These are phyloP conservation scores for Pyrenopolyporus hunteri DNA, from an alignment of 495 filamentous ascomycete species.

Conservation along the genomic window DNA sequence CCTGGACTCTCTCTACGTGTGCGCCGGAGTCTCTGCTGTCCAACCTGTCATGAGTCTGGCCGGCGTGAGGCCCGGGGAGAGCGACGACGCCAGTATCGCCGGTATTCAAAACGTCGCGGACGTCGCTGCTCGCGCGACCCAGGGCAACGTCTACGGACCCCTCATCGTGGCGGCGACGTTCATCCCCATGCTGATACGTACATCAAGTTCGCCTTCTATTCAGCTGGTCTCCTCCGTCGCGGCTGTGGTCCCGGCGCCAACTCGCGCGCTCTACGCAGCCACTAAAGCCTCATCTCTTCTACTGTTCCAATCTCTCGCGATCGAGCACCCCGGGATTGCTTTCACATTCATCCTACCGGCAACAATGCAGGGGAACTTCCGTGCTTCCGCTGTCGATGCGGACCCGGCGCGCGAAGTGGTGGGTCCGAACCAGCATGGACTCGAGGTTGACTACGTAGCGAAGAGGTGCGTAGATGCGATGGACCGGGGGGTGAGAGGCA, in stretches of 20 bases:
- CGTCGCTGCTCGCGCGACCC: constrained; percentile 24
- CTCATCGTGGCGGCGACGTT: constrained; percentile 36
- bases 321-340: constrained; percentile 41
- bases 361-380: constrained; percentile 43
- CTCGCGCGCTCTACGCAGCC: constrained; percentile 41
- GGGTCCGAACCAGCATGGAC: constrained; percentile 32
- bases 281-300: constrained; percentile 43
- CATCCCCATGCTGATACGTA: constrained; percentile 39
- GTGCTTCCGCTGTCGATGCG: constrained; percentile 41
- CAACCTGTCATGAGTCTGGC: constrained; percentile 42
- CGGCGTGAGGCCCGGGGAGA: constrained; percentile 19
- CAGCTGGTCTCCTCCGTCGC: constrained; percentile 40
- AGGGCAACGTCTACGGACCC: constrained; percentile 41
- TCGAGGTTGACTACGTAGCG: constrained; percentile 39
- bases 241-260: constrained; percentile 42
- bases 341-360: constrained; percentile 39
- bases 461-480: constrained; percentile 34
- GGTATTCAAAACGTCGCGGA: constrained; percentile 31
- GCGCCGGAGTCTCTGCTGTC: constrained; percentile 43
- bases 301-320: constrained; percentile 42
- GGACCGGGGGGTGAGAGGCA: constrained; percentile 34
- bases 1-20: constrained; percentile 39
- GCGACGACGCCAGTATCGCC: constrained; percentile 23
- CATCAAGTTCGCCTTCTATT: constrained; percentile 38
- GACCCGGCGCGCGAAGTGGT: constrained; percentile 8